A percentile compares a stretch with the other conserved stretches of the same genome.
Conservation (phyloP, 305 asterid genomes). For the Coffea humblotiana region DNA sequence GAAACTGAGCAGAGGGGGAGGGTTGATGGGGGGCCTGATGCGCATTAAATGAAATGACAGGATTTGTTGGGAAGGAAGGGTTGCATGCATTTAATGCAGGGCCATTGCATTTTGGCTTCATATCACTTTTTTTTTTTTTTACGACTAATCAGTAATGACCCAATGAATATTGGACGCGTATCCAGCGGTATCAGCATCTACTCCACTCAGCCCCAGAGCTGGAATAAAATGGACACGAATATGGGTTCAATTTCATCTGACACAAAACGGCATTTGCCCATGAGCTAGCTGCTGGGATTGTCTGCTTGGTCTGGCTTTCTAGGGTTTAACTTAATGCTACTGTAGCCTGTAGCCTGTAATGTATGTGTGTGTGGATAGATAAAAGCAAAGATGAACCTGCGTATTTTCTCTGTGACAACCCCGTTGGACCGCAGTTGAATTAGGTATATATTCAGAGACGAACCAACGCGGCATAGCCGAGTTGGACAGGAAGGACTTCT, state of each 20-base stretch:
- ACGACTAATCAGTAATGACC: neutral
- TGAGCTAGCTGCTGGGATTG: neutral
- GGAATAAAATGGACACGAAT: neutral
- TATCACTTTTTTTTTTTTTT: neutral
- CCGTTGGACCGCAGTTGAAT: too few relatives aligned
- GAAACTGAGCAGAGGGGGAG: neutral
- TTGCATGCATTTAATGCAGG: constrained; percentile 38
- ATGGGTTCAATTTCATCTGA: neutral
- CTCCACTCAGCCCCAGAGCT: constrained; percentile 1
- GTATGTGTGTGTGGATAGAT: too few relatives aligned
- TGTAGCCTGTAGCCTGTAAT: too few relatives aligned
- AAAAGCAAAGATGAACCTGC: too few relatives aligned
- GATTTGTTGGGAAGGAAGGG: constrained; percentile 36
- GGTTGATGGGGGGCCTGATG: neutral
- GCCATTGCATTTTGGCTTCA: constrained; percentile 14
- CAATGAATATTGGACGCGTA: constrained; percentile 7
- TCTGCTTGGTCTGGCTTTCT: neutral
- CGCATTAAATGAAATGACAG: constrained; percentile 49
- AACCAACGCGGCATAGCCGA: too few relatives aligned
- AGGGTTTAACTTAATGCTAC: too few relatives aligned
- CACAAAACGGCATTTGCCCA: constrained; percentile 6
- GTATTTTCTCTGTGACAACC: too few relatives aligned
- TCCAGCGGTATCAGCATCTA: neutral
- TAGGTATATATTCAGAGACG: too few relatives aligned
- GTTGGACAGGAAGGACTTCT: too few relatives aligned